Evolutionary conservation across 176 grass and related monocot genomes (phyloP).

Genomic region (Musa beccarii): DNA sequence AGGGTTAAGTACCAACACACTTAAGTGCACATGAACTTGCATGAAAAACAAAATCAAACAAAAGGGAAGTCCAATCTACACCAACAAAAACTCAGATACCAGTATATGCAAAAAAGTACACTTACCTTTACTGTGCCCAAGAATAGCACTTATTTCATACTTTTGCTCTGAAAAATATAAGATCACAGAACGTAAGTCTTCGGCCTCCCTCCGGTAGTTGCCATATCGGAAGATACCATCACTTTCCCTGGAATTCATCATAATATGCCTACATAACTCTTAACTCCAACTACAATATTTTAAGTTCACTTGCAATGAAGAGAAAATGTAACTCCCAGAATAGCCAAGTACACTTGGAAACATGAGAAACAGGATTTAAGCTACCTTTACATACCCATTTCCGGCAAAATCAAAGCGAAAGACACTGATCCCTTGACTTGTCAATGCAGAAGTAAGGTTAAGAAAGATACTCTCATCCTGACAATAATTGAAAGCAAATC

Average conservation of each 20-base stretch:
- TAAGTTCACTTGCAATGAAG: too few species aligned
- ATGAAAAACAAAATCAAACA: neutral
- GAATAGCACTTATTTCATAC: constrained; percentile 56
- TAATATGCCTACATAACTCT: neutral
- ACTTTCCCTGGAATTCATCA: constrained; percentile 47
- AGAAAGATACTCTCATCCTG: constrained; percentile 81
- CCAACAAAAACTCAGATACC: neutral
- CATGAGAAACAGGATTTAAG: neutral
- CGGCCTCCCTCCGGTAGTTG: constrained; percentile 68
- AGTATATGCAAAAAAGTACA: constrained; percentile 6
- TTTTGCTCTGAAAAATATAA: constrained; percentile 56
- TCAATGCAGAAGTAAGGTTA: constrained; percentile 43
- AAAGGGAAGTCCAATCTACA: neutral
- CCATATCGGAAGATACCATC: constrained; percentile 72
- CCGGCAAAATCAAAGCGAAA: constrained; percentile 95
- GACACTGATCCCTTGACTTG: constrained; percentile 33
- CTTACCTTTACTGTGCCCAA: constrained; percentile 90
- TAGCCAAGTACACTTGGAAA: too few species aligned
- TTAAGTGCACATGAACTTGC: too few species aligned
- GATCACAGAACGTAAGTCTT: constrained; percentile 51
- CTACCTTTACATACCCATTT: constrained; percentile 55
- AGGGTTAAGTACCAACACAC: too few species aligned
- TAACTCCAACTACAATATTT: too few species aligned
- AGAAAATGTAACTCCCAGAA: too few species aligned
- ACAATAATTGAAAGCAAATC: neutral